phyloP scores from a whole-genome alignment of 108 stramenopile genomes.

The Cyclotella distinguenda region DNA sequence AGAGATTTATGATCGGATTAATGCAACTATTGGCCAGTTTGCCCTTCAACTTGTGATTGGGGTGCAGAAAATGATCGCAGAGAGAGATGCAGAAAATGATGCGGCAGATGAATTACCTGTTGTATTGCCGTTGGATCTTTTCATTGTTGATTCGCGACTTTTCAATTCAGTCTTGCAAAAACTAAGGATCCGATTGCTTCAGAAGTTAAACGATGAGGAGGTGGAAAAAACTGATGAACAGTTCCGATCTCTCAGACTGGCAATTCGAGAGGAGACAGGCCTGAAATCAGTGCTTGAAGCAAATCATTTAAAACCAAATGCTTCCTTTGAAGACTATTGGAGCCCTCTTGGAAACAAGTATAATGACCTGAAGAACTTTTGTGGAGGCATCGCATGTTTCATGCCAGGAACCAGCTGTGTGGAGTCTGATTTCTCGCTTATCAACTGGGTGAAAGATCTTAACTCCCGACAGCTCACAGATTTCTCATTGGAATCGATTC shows the following conservation, averaged over 20 bases:
- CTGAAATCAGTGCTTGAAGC: background rate
- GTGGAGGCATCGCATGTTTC: slow-evolving; percentile 1
- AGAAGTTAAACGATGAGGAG: background rate
- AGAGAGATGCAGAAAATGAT: background rate
- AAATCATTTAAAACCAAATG: background rate
- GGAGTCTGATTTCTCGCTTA: slow-evolving; percentile 6
- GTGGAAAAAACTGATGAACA: background rate
- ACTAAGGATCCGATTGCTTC: background rate
- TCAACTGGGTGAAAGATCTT: background rate
- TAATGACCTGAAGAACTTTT: background rate
- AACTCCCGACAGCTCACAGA: background rate
- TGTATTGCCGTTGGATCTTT: background rate
- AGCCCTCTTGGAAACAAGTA: background rate
- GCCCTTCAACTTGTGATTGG: background rate
- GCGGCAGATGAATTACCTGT: background rate
- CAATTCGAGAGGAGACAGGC: background rate
- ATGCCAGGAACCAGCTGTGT: background rate
- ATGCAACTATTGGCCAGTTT: background rate
- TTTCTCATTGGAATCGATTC: slow-evolving; percentile 5
- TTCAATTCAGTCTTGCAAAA: background rate
- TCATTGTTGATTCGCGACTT: background rate
- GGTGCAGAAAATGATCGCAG: slow-evolving; percentile 1
- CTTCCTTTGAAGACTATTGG: background rate
- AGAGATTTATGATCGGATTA: background rate
- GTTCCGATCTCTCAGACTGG: background rate